Conservation (phyloP, 768 basidiomycete species). For the Russula sp. region DNA sequence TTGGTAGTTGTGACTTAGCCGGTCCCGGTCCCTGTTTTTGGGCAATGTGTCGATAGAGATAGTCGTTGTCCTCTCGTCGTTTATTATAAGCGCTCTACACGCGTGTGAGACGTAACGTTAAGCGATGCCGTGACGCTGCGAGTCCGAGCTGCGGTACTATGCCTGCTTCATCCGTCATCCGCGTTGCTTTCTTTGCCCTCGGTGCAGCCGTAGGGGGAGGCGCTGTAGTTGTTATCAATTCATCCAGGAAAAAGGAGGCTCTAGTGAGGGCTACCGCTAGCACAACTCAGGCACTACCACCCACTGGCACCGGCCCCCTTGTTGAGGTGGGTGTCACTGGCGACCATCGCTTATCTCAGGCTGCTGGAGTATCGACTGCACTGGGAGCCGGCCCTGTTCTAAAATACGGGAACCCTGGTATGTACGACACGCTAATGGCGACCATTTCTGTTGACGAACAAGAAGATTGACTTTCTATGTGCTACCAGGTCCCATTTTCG, state of each 20-base stretch:
- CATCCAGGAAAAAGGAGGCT: constrained; percentile 35
- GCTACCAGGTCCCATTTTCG: constrained; percentile 83
- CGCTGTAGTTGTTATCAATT: constrained; percentile 51
- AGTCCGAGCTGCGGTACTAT: constrained; percentile 33
- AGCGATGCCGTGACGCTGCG: not conserved
- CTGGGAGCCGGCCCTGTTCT: too few species aligned
- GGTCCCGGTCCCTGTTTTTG: constrained; percentile 31
- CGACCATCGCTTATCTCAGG: constrained; percentile 40
- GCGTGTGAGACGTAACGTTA: not conserved
- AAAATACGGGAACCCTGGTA: constrained; percentile 83
- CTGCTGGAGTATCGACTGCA: too few species aligned
- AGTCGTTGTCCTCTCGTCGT: not conserved
- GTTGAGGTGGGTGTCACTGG: constrained; percentile 49
- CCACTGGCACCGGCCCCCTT: constrained; percentile 30
- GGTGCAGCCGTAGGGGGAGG: constrained; percentile 82
- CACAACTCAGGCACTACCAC: too few species aligned
- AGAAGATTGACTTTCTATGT: not conserved
- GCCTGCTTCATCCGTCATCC: constrained; percentile 51
- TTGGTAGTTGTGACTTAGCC: constrained; percentile 28
- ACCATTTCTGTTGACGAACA: not conserved
- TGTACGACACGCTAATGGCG: constrained; percentile 12
- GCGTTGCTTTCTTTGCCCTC: constrained; percentile 74
- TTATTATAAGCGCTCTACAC: constrained; percentile 1
- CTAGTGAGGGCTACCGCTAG: constrained; percentile 33
- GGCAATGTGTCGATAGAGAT: constrained; percentile 29